Base-by-base conservation (phyloP, 2,329 filamentous ascomycete species). In the Xylaria sp. region DNA sequence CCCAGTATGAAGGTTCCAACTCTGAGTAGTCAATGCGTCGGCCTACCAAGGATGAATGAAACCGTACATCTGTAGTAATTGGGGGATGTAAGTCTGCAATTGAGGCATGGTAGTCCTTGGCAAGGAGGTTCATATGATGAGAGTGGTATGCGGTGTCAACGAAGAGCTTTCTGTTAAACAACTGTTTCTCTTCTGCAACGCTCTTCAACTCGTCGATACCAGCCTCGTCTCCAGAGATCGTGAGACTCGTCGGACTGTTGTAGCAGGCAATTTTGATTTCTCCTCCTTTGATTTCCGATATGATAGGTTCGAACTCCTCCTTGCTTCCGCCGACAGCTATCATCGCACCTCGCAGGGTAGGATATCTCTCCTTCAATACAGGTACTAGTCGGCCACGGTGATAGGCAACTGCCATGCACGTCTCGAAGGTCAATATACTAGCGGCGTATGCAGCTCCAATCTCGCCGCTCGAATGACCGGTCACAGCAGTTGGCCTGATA, bases 111-210 rank as follows among this genome's bases (percentile, higher is more conserved):
- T 85, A 85, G 3, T 80, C 77, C 4, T 81, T 78, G 1, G 82
- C 79, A 1, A 84, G 75, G 1, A 79, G 71, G 49, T 80, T 77
- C 83, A 86, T 85, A 64, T 84, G 81, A 35, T 79, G 75, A 0
- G 83, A 86, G 68, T 86, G 84, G 41, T 85, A 86, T 0, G 83
- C 83, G 10, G 80, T 78, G 10, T 82, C 79, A 4, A 85, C 80
- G 3, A 77, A 76, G 2, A 85, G 76, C 27, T 78, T 79, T 27
- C 79, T 77, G 53, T 80, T 79, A 67, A 85, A 84, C 3, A 81
- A 67, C 25, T 75, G 72, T 25, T 78, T 76, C 33, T 76, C 73
- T 46, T 81, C 75, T 15, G 81, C 76, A 9, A 75, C 52, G 31
- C 68, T 72, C 56, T 75, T 76, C 9, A 85, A 71, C 62, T 78